These are phyloP conservation scores for Aspergillus affinis DNA, from an alignment of 495 filamentous ascomycete species.

Conservation along the genomic window DNA sequence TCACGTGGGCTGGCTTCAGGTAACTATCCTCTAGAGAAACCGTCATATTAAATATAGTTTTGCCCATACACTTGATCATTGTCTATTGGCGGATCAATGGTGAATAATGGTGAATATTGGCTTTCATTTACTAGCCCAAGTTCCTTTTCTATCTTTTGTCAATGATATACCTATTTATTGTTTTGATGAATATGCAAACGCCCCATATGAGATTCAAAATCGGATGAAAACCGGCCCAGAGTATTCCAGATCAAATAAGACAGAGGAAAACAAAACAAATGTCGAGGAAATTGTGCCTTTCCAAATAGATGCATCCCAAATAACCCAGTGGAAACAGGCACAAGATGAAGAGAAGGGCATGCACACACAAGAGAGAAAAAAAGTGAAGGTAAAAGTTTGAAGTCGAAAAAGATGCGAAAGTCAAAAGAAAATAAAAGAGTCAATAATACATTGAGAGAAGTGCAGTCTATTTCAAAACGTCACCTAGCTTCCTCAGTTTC, in stretches of 20 bases:
- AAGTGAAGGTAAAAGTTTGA: background rate
- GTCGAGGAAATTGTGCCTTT: background rate
- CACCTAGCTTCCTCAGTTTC: slow-evolving; percentile 31
- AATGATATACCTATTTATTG: background rate
- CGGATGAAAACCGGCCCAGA: background rate
- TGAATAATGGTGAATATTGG: background rate
- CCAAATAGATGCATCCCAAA: background rate
- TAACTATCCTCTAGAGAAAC: no score
- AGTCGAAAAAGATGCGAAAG: background rate
- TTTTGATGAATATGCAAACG: background rate
- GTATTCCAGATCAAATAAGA: background rate
- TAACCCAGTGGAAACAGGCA: background rate
- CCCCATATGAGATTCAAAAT: background rate
- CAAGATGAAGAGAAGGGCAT: background rate
- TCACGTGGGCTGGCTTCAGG: slow-evolving; percentile 9
- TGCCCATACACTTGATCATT: no score
- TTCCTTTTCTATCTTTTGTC: background rate
- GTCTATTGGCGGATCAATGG: no score
- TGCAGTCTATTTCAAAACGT: slow-evolving; percentile 13
- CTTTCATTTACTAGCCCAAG: background rate
- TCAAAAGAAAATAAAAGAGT: slow-evolving; percentile 5
- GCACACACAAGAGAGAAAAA: background rate
- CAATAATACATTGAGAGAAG: slow-evolving; percentile 20
- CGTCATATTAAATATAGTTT: no score
- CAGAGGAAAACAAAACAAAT: background rate